These are phyloP conservation scores for Capniomyces stellatus DNA, from an alignment of 371 early-diverging fungal genomes.

Conservation along the genomic window DNA sequence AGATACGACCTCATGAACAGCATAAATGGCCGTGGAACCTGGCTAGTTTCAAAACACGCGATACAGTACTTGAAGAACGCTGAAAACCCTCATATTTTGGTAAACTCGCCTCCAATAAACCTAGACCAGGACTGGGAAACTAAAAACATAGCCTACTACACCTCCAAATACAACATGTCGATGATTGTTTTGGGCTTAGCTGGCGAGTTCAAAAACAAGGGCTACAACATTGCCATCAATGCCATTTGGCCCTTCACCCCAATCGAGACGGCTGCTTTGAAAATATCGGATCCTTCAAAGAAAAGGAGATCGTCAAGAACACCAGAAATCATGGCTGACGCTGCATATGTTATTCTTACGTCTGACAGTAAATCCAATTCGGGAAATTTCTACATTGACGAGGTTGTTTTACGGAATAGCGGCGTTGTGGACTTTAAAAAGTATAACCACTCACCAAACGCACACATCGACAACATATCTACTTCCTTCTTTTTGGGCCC, in stretches of 20 bases:
- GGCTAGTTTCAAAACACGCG: constrained; percentile 40
- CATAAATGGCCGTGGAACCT: constrained; percentile 58
- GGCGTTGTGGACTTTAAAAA: constrained; percentile 39
- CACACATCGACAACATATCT: no score
- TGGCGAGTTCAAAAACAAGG: constrained; percentile 29
- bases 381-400: constrained; percentile 53
- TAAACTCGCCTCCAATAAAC: constrained; percentile 40
- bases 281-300: constrained; percentile 3
- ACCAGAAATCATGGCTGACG: constrained; percentile 58
- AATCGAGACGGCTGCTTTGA: constrained; percentile 46
- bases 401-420: constrained; percentile 34
- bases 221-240: constrained; percentile 44
- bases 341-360: constrained; percentile 39
- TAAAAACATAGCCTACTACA: constrained; percentile 39
- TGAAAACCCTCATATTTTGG: constrained; percentile 44
- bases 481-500: no score
- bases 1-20: constrained; percentile 47
- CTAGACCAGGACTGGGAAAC: constrained; percentile 38
- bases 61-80: constrained; percentile 44
- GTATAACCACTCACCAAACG: constrained; percentile 16
- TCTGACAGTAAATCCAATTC: constrained; percentile 12
- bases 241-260: constrained; percentile 52
- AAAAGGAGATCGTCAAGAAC: constrained; percentile 8
- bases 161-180: constrained; percentile 47
- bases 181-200: constrained; percentile 44